A percentile compares a stretch with the other conserved stretches of the same genome.
Evolutionary conservation across 495 filamentous ascomycete species (phyloP).

Genomic region (Entonaema liquescens): DNA sequence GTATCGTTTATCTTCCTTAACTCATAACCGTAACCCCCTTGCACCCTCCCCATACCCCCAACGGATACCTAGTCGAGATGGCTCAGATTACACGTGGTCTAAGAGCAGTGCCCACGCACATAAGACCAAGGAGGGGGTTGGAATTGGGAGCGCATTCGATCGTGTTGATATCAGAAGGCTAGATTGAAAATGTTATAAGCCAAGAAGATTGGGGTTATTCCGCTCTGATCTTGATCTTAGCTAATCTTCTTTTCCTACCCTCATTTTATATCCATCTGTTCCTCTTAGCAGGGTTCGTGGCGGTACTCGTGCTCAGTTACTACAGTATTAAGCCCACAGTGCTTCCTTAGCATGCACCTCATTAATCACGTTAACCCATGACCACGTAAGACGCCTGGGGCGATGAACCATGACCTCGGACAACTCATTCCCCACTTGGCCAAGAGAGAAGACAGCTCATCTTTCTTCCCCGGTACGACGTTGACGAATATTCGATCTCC

Average conservation of each 20-base stretch:
- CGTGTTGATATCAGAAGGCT: neutral
- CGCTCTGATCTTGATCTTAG: neutral
- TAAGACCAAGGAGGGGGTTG: neutral
- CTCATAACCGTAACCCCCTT: neutral
- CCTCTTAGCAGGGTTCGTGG: neutral
- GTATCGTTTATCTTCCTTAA: no score
- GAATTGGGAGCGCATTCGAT: neutral
- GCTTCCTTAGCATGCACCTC: neutral
- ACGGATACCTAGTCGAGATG: neutral
- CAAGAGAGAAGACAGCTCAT: conserved; percentile 41
- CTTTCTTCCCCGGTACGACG: conserved; percentile 44
- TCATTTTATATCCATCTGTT: neutral
- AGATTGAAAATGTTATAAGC: neutral
- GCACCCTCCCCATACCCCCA: neutral
- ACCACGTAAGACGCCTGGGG: conserved; percentile 26
- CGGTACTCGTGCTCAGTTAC: neutral
- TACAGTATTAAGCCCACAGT: neutral
- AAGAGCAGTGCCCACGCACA: neutral
- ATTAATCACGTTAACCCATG: conserved; percentile 9
- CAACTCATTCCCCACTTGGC: conserved; percentile 49
- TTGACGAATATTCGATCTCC: conserved; percentile 49
- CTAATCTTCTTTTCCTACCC: neutral
- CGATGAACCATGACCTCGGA: conserved; percentile 46
- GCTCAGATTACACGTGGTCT: neutral
- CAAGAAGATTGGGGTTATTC: neutral